Evolutionary conservation across 768 basidiomycete species (phyloP), one percentile per base, ranked within the genome.

Genomic region (Mycena belliarum): DNA sequence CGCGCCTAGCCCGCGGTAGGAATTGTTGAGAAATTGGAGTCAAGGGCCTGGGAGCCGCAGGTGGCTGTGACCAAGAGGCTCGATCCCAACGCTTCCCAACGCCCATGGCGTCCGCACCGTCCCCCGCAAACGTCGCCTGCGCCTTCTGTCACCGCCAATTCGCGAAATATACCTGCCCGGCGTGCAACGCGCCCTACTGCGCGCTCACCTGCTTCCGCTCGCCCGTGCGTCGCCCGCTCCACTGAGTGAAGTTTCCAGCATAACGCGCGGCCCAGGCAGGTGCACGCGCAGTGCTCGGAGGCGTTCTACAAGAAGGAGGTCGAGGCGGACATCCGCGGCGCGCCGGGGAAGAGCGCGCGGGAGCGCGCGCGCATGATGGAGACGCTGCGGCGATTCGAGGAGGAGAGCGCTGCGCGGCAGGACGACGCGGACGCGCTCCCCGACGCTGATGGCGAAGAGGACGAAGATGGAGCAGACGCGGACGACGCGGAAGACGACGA

Each of bases 161-260:
- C 62, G 82, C 89, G 18, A 87, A 85, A 66, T 95, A 95, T 71
- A 87, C 85, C 0, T 95, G 93, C 62, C 88, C 93, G 23, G 78
- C 78, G 29, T 95, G 93, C 73, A 93, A 93, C 66, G 73, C 88
- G 25, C 81, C 82, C 0, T 94, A 94, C 65, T 95, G 93, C 73
- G 89, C 89, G 25, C 69, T 93, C 28, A 73, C 76, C 12, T 95
- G 93, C 72, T 95, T 91, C 73, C 84, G 87, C 42, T 87, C 88
- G 26, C 76, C 83, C 72, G 89, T 88, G 70, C 59, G 81, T 69
- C 26, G n/a, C 54, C 35, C 16, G 16, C 37, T 4, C 20, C 37
- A 3, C 18, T 3, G 20, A 2, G 12, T n/a, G 20, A 38, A 38
- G 37, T 4, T n/a, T 4, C 7, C 6, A 6, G 18, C 6, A 38